Percentiles rank a stretch among this genome's conserved stretches.
These are phyloP conservation scores for Orbilia oligospora DNA, from an alignment of 2,329 filamentous ascomycete species.

Conservation along the genomic window DNA sequence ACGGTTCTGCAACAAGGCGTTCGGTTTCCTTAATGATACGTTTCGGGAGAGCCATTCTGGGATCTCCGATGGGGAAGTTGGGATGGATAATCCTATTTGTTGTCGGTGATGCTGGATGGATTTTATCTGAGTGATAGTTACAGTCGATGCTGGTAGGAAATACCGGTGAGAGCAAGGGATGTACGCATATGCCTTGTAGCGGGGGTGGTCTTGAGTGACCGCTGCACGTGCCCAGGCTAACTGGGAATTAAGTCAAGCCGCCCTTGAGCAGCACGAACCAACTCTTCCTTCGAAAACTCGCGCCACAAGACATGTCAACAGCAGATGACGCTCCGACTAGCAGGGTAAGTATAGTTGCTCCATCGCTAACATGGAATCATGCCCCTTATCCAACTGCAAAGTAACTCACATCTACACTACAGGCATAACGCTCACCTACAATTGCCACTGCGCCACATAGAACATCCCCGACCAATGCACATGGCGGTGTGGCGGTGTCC, in stretches of 20 bases:
- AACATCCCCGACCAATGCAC: not conserved
- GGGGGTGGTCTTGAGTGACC: conserved; percentile 1
- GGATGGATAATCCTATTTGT: not conserved
- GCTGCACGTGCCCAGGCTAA: not conserved
- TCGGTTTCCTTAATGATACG: conserved; percentile 99
- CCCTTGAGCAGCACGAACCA: not conserved
- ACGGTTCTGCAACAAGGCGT: conserved; percentile 96
- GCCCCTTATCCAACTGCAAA: no score
- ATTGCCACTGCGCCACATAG: not conserved
- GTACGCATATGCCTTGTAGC: not conserved
- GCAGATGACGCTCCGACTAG: not conserved
- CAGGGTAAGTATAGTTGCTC: not conserved
- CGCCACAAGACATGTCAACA: not conserved
- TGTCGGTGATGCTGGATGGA: not conserved
- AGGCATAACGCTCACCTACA: not conserved
- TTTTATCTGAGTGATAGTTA: not conserved
- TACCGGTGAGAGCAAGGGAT: not conserved
- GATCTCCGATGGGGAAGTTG: conserved; percentile 12
- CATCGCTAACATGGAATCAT: not conserved
- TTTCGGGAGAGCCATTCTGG: conserved; percentile 83
- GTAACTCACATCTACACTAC: not conserved
- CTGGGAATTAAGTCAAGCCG: no score
- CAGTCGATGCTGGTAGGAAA: not conserved
- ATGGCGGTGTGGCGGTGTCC: conserved; percentile 13
- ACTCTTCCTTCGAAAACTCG: not conserved